Percentiles rank a stretch among this genome's conserved stretches.
phyloP scores from a whole-genome alignment of 768 basidiomycete genomes.

The Mycena epipterygia region DNA sequence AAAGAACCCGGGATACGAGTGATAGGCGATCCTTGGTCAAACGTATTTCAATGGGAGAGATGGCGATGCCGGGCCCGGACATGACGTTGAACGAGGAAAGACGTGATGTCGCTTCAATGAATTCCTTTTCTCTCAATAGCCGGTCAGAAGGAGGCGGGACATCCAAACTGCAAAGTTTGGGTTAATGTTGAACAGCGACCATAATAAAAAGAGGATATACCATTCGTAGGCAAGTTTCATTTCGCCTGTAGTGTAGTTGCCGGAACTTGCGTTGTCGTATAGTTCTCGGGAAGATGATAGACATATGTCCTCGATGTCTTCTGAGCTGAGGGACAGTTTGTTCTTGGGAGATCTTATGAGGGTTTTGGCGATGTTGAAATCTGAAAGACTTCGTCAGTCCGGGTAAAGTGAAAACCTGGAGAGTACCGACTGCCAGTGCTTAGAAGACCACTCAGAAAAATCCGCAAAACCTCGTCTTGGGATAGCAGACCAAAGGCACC shows the following conservation, averaged over 20 bases:
- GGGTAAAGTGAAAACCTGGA: slow-evolving; percentile 21
- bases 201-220: slow-evolving; percentile 55
- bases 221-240: slow-evolving; percentile 99
- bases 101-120: slow-evolving; percentile 97
- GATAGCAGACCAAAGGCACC: slow-evolving; percentile 87
- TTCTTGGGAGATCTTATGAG: slow-evolving; percentile 65
- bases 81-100: slow-evolving; percentile 92
- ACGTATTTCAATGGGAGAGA: slow-evolving; percentile 94
- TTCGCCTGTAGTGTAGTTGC: slow-evolving; percentile 92
- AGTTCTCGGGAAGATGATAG: slow-evolving; percentile 87
- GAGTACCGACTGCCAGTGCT: slow-evolving; percentile 86
- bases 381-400: slow-evolving; percentile 50
- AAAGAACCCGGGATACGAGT: slow-evolving; percentile 89
- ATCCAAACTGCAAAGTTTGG: slow-evolving; percentile 67
- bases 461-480: slow-evolving; percentile 77
- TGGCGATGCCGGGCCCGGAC: slow-evolving; percentile 79
- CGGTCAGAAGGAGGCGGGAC: slow-evolving; percentile 77
- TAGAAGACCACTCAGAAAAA: slow-evolving; percentile 90
- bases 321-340: slow-evolving; percentile 62
- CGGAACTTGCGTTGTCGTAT: slow-evolving; percentile 94
- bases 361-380: slow-evolving; percentile 75
- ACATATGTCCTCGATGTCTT: slow-evolving; percentile 81
- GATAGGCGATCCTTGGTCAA: slow-evolving; percentile 90
- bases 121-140: slow-evolving; percentile 82
- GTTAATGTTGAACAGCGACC: slow-evolving; percentile 21